Conservation (phyloP, 2,329 filamentous ascomycete species). For the Claviceps spartinae region DNA sequence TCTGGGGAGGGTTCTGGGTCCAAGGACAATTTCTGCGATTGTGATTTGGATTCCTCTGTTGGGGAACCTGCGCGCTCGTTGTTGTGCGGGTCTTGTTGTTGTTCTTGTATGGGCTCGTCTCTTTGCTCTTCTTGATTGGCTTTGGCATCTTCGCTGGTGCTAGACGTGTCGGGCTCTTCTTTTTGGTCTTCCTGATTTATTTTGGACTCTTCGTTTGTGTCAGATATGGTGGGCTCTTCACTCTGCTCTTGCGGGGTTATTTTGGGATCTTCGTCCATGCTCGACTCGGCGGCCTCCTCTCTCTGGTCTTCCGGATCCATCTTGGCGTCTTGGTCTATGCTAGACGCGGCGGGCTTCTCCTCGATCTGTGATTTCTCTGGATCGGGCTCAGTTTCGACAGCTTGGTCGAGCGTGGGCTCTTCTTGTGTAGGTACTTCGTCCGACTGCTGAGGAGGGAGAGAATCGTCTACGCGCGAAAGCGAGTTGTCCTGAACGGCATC, state of each 20-base stretch:
- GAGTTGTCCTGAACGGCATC: neutral
- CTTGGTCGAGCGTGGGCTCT: neutral
- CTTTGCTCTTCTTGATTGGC: constrained; percentile 1
- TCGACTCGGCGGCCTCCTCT: constrained; percentile 11
- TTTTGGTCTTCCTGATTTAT: too few relatives aligned
- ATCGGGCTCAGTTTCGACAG: neutral
- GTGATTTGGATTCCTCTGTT: neutral
- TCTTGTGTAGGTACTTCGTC: neutral
- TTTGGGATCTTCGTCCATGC: neutral
- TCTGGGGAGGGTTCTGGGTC: neutral
- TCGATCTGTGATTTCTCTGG: constrained; percentile 16
- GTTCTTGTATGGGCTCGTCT: constrained; percentile 3
- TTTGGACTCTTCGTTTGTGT: too few relatives aligned
- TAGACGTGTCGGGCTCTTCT: constrained; percentile 11
- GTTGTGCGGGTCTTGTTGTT: constrained; percentile 6
- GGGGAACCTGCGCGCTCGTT: constrained; percentile 6
- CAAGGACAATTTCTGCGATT: neutral
- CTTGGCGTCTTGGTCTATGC: too few relatives aligned
- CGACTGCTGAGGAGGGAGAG: neutral
- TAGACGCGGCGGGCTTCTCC: constrained; percentile 1
- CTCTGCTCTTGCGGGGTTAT: constrained; percentile 1
- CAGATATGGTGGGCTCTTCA: constrained; percentile 1
- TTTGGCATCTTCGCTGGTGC: neutral
- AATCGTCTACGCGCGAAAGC: neutral
- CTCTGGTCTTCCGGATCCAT: too few relatives aligned